A percentile compares a stretch with the other conserved stretches of the same genome.
phyloP scores from a whole-genome alignment of 768 basidiomycete genomes.

The Kwoniella heveanensis region DNA sequence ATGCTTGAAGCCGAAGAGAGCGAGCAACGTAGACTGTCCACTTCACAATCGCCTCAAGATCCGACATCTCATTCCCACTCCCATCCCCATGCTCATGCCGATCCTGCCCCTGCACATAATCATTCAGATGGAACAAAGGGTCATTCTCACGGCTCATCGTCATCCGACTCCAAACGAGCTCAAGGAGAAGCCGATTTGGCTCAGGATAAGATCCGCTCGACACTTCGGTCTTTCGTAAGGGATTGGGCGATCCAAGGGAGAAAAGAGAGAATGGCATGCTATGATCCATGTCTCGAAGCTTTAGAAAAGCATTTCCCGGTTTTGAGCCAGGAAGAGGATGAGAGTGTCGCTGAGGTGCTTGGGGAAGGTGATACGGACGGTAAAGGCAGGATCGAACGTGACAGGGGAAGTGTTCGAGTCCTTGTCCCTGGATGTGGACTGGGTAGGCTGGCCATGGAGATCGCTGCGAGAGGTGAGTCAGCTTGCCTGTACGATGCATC shows the following conservation, averaged over 20 bases:
- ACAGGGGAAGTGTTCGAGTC: constrained; percentile 65
- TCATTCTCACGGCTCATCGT: constrained; percentile 4
- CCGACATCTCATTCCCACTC: constrained; percentile 35
- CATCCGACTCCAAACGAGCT: neutral
- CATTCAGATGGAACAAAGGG: neutral
- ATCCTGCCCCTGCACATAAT: neutral
- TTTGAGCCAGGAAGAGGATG: constrained; percentile 60
- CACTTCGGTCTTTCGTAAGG: constrained; percentile 86
- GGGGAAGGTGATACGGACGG: neutral
- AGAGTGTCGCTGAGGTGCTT: constrained; percentile 3
- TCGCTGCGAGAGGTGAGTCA: constrained; percentile 71
- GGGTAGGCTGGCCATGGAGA: constrained; percentile 82
- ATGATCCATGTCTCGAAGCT: constrained; percentile 77
- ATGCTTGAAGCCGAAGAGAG: constrained; percentile 58
- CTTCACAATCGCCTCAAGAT: constrained; percentile 13
- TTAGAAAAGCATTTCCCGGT: constrained; percentile 65
- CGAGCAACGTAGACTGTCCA: neutral
- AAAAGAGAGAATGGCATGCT: constrained; percentile 74
- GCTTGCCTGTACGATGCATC: neutral
- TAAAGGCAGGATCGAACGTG: constrained; percentile 10
- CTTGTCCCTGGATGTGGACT: constrained; percentile 89
- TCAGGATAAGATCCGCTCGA: constrained; percentile 86
- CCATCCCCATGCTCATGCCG: constrained; percentile 56
- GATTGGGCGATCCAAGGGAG: constrained; percentile 90
- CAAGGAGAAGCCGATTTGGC: constrained; percentile 31